Evolutionary conservation across 2,329 filamentous ascomycete species (phyloP), one percentile per base, ranked within the genome.

Genomic region (Bipolaris sorokiniana): DNA sequence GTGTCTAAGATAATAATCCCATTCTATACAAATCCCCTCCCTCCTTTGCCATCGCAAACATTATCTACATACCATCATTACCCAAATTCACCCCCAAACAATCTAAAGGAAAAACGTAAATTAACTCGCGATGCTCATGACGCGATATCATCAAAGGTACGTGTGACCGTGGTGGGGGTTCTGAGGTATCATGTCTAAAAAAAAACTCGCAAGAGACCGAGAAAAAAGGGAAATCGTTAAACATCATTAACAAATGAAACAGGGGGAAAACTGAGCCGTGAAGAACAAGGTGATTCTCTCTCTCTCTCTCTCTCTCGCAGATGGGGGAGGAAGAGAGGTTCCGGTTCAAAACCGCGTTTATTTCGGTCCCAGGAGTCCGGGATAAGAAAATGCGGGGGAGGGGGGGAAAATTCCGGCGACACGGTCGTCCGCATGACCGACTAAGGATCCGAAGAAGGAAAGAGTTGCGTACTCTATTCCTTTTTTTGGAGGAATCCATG

Each of bases 121-220:
- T 13, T 34, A 15, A 34, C 33, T 34, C 42, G 42, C 26, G 16
- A 28, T n/a, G 38, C 20, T 48, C 33, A 37, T 38, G 46, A 38
- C 46, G 46, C 20, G 26, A 28, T 28, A 15, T 48, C 46, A 36
- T 48, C 28, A 33, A 22, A 20, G 44, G 10, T 7, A 16, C 23
- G 7, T 26, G 23, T 7, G 34, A 5, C 38, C 38, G 38, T 38
- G 13, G 15, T 22, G 20, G 15, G 6, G 7, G 20, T 5, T 18
- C 16, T 22, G n/a, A 38, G 46, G 46, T 48, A 48, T 48, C 46
- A 26, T 48, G 46, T 48, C 46, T 47, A 47, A 7, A 33, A 22
- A 47, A 20, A n/a, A 20, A 6, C 18, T 22, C 31, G 44, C 7
- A 34, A 33, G 28, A n/a, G 9, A 45, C 31, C n/a, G n/a, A 23